These are phyloP conservation scores for Cystobasidiaceae sp. DNA, from an alignment of 1,284 basidiomycete genomes.

Conservation along the genomic window DNA sequence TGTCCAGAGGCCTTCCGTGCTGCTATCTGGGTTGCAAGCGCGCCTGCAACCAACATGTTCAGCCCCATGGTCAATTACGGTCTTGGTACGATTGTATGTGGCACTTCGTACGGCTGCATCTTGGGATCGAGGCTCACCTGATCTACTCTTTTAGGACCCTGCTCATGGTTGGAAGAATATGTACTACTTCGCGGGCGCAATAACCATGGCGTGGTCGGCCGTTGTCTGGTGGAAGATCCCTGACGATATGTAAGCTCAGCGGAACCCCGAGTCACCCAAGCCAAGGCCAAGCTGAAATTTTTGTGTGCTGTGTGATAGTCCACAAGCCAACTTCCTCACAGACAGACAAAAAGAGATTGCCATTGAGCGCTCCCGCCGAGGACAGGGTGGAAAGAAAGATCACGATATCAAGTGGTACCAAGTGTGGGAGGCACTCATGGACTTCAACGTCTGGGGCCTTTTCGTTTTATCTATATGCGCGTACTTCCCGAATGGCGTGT, in stretches of 20 bases:
- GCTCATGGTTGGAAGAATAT: constrained; percentile 20
- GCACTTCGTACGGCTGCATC: too few species aligned
- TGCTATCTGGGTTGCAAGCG: constrained; percentile 4
- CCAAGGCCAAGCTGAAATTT: not conserved
- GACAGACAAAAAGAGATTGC: constrained; percentile 16
- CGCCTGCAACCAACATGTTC: constrained; percentile 24
- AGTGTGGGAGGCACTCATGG: constrained; percentile 4
- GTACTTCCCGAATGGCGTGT: constrained; percentile 14
- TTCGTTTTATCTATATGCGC: constrained; percentile 9
- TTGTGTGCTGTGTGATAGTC: not conserved
- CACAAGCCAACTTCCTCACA: constrained; percentile 10
- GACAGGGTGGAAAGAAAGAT: constrained; percentile 2
- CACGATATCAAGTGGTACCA: constrained; percentile 22
- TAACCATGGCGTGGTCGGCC: constrained; percentile 18
- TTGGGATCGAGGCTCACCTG: too few species aligned
- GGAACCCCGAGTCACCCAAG: not conserved
- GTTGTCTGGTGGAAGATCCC: constrained; percentile 20
- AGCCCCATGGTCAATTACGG: constrained; percentile 20
- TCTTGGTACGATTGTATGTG: constrained; percentile 5
- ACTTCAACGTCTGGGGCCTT: constrained; percentile 19
- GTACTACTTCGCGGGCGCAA: constrained; percentile 15
- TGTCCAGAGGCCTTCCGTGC: constrained; percentile 17
- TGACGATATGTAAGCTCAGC: constrained; percentile 2
- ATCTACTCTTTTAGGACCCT: too few species aligned
- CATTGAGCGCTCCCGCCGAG: constrained; percentile 1